A percentile compares a stretch with the other conserved stretches of the same genome.
These are phyloP conservation scores for Malus domestica DNA, from an alignment of 306 rosid genomes.

Conservation along the genomic window ASM211411v1 NC_041803.1:44986501-44987000, in stretches of 20 bases:
- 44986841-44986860: no score
- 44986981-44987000: not conserved
- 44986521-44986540: slow-evolving; percentile 25
- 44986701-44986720: no score
- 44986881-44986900: not conserved
- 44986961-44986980: not conserved
- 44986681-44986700: not conserved
- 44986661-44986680: not conserved
- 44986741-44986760: no score
- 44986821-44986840: no score
- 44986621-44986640: slow-evolving; percentile 77
- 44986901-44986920: not conserved
- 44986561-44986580: slow-evolving; percentile 49
- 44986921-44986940: not conserved
- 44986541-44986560: slow-evolving; percentile 30
- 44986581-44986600: slow-evolving; percentile 86
- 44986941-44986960: not conserved
- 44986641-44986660: not conserved
- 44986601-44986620: slow-evolving; percentile 97
- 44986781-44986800: no score
- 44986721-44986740: no score
- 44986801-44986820: no score
- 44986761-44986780: no score
- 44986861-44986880: not conserved
- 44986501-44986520: slow-evolving; percentile 32